These are phyloP conservation scores for Pseudophaeomoniella oleicola DNA, from an alignment of 2,329 filamentous ascomycete species.

Conservation along the genomic window DNA sequence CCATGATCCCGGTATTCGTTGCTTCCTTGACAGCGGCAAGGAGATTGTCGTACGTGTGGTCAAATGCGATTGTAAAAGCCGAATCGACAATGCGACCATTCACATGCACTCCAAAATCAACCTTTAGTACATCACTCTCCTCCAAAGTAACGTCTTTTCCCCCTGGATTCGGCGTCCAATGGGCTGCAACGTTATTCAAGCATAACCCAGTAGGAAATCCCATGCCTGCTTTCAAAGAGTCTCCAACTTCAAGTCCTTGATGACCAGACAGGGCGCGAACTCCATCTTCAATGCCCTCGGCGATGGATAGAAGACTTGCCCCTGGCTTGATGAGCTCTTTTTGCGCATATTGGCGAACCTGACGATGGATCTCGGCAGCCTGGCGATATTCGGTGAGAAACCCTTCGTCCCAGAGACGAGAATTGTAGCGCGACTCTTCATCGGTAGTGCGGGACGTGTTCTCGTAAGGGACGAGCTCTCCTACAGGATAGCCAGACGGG, in stretches of 20 bases:
- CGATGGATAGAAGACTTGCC: conserved; percentile 32
- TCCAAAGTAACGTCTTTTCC: conserved; percentile 57
- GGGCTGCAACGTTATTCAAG: conserved; percentile 39
- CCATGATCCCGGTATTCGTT: conserved; percentile 46
- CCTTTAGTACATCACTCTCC: conserved; percentile 64
- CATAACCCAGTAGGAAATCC: conserved; percentile 42
- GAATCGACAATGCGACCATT: conserved; percentile 70
- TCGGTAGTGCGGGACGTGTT: conserved; percentile 31
- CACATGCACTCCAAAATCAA: conserved; percentile 70
- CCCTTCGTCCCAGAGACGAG: conserved; percentile 25
- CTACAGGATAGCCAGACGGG: conserved; percentile 28
- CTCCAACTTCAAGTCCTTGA: conserved; percentile 36
- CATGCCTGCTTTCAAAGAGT: conserved; percentile 35
- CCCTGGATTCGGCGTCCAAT: conserved; percentile 43
- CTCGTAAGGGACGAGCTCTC: conserved; percentile 32
- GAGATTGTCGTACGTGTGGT: conserved; percentile 60
- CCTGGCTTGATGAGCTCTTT: conserved; percentile 33
- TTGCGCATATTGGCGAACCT: conserved; percentile 38
- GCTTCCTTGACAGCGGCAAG: conserved; percentile 60
- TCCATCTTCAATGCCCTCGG: conserved; percentile 39
- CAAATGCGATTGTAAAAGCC: conserved; percentile 66
- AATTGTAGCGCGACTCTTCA: conserved; percentile 30
- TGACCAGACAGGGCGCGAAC: conserved; percentile 36
- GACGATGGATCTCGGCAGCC: conserved; percentile 41
- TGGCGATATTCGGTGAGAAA: conserved; percentile 41